Percentiles rank a stretch among this genome's conserved stretches.
phyloP scores from a whole-genome alignment of 352 stramenopile genomes.

The Globisporangium emineosum region DNA sequence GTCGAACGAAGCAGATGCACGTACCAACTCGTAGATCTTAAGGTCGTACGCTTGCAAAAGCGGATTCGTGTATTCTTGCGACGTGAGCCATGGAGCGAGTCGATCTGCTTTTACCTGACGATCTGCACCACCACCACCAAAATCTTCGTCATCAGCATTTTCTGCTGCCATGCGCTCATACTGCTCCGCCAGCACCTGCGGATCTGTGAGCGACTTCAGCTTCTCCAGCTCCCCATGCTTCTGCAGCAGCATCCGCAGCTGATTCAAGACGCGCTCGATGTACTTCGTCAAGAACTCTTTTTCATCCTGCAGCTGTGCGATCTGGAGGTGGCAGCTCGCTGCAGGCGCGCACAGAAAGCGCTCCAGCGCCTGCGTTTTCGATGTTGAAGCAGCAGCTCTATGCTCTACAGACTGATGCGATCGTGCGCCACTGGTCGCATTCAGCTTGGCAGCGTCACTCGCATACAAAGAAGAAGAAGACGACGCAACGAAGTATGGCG shows the following conservation, averaged over 20 bases:
- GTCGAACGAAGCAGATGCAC: conserved; percentile 8
- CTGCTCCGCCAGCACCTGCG: conserved; percentile 16
- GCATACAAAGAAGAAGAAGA: neutral
- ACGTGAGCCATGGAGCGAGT: conserved; percentile 60
- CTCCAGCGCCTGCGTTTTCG: neutral
- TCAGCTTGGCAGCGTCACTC: neutral
- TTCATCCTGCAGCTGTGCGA: conserved; percentile 49
- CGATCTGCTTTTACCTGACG: neutral
- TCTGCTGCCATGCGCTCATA: conserved; percentile 14
- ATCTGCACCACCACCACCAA: neutral
- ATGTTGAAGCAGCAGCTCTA: neutral
- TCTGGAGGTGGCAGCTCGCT: conserved; percentile 33
- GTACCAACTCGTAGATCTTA: conserved; percentile 73
- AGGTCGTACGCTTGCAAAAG: conserved; percentile 75
- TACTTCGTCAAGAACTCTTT: conserved; percentile 66
- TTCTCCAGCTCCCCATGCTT: conserved; percentile 73
- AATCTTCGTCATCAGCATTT: conserved; percentile 15
- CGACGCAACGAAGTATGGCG: neutral
- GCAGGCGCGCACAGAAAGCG: conserved; percentile 19
- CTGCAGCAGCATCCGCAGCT: conserved; percentile 51
- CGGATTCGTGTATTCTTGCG: conserved; percentile 69
- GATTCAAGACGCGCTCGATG: conserved; percentile 59
- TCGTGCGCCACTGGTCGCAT: neutral
- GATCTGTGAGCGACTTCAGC: conserved; percentile 56
- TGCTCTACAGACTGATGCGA: neutral